Conservation (phyloP, 2,329 filamentous ascomycete species). For the Pseudopithomyces maydicus region DNA sequence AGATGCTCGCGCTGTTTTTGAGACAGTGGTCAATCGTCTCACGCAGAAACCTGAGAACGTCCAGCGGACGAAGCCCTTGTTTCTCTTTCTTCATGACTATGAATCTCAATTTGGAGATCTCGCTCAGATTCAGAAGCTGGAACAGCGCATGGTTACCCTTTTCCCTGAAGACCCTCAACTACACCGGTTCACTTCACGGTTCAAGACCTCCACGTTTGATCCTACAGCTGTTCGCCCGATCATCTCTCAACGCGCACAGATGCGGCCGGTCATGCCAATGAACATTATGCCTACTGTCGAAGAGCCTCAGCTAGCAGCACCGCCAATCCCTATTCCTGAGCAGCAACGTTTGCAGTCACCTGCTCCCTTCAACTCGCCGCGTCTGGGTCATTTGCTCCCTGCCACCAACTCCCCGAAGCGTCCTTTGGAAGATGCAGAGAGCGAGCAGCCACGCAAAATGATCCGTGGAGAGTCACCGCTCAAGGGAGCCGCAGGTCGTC, state of each 20-base stretch:
- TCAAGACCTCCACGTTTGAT: constrained; percentile 71
- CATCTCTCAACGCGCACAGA: constrained; percentile 79
- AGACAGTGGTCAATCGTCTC: constrained; percentile 86
- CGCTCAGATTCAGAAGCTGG: constrained; percentile 85
- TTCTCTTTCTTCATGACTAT: constrained; percentile 91
- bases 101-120: constrained; percentile 94
- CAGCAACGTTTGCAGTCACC: constrained; percentile 34
- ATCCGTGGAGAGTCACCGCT: constrained; percentile 88
- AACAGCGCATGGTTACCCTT: constrained; percentile 90
- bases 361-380: constrained; percentile 36
- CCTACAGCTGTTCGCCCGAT: constrained; percentile 81
- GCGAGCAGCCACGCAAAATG: constrained; percentile 82
- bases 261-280: constrained; percentile 55
- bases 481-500: constrained; percentile 85
- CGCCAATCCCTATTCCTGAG: constrained; percentile 22
- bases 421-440: constrained; percentile 65
- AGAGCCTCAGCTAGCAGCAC: constrained; percentile 25
- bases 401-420: constrained; percentile 53
- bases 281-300: constrained; percentile 36
- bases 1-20: constrained; percentile 96
- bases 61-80: constrained; percentile 80
- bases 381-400: constrained; percentile 26
- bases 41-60: constrained; percentile 75
- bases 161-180: constrained; percentile 86
- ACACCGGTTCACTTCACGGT: constrained; percentile 76